Base-by-base conservation (phyloP, 352 stramenopile genomes). In the Phytophthora pseudosyringae region DNA sequence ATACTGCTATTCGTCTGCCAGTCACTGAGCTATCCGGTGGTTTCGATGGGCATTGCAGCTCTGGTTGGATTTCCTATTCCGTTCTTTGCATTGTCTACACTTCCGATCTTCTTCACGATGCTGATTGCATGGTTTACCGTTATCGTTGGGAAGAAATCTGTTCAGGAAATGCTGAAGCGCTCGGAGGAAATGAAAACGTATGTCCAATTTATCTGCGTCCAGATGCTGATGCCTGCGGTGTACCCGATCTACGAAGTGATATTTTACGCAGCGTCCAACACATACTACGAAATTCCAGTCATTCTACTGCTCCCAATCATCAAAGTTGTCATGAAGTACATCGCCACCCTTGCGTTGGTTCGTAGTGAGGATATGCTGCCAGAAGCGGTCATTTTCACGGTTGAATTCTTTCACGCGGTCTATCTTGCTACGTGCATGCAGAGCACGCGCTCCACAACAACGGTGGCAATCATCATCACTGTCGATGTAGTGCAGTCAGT, bases 181-280 rank as follows among this genome's bases (percentile, higher is more conserved):
- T 25, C 26, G 15, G 31, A 57, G 4, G 36, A 69, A 15, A 25
- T 69, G 38, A 21, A 4, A 3, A 47, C 35, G 10, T 56, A 28
- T 10, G 16, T 18, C 13, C 15, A 49, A 33, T 69, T 53, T 26
- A 40, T 69, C 3, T 58, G 53, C 28, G 29, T 45, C 6, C 36
- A 69, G n/a, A 64, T 69, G 61, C 29, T 69, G 1, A 25, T 69
- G 21, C 45, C 61, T 11, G 53, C 43, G 15, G 38, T 65, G 3
- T 69, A 69, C 29, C 61, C 61, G 4, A n/a, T 52, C n/a, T 69
- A 69, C 26, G 46, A 69, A 16, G 38, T 69, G n/a, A 9, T 59
- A 2, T 64, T 69, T 15, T 45, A 31, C 2, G 31, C 35, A 18
- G 39, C 54, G 12, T 21, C 31, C 2, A 36, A 58, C 10, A 69